Evolutionary conservation across 2,329 filamentous ascomycete genomes (phyloP).

Genomic region (Metarhizium humberi): DNA sequence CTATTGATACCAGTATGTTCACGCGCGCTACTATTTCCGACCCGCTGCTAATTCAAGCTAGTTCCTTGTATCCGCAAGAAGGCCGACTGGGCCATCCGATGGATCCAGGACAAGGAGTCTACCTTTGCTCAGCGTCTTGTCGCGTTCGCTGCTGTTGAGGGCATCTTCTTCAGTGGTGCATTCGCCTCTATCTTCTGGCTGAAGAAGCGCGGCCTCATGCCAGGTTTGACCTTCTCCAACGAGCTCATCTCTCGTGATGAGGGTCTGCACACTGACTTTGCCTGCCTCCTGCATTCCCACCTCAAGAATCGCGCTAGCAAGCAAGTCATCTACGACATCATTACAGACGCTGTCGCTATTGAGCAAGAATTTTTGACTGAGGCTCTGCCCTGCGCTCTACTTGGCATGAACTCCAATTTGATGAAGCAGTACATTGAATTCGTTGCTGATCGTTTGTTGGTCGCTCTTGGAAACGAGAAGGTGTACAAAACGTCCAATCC

Average conservation of each 20-base stretch:
- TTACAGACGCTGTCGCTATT: slow-evolving; percentile 85
- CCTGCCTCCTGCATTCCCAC: slow-evolving; percentile 95
- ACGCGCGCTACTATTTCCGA: neutral
- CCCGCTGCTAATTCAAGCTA: slow-evolving; percentile 22
- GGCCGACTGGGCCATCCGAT: slow-evolving; percentile 92
- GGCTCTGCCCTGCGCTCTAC: slow-evolving; percentile 81
- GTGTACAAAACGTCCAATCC: slow-evolving; percentile 88
- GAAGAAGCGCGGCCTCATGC: slow-evolving; percentile 99
- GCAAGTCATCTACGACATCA: slow-evolving; percentile 74
- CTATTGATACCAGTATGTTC: slow-evolving; percentile 85
- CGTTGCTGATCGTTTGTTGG: slow-evolving; percentile 87
- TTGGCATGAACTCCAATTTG: slow-evolving; percentile 93
- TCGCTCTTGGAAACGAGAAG: slow-evolving; percentile 91
- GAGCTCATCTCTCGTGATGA: slow-evolving; percentile 99
- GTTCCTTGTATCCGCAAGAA: slow-evolving; percentile 97
- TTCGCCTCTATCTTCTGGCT: slow-evolving; percentile 99
- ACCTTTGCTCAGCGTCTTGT: slow-evolving; percentile 93
- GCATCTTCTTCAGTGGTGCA: slow-evolving; percentile 98
- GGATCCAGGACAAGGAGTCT: slow-evolving; percentile 90
- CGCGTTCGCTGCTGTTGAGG: slow-evolving; percentile 94
- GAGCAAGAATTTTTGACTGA: slow-evolving; percentile 98
- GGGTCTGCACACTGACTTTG: slow-evolving; percentile 98
- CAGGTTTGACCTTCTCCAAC: slow-evolving; percentile 97
- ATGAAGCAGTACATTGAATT: slow-evolving; percentile 99
- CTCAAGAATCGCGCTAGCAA: slow-evolving; percentile 83